Evolutionary conservation across 306 rosid genomes (phyloP).

Genomic region (Canavalia ensiformis): DNA sequence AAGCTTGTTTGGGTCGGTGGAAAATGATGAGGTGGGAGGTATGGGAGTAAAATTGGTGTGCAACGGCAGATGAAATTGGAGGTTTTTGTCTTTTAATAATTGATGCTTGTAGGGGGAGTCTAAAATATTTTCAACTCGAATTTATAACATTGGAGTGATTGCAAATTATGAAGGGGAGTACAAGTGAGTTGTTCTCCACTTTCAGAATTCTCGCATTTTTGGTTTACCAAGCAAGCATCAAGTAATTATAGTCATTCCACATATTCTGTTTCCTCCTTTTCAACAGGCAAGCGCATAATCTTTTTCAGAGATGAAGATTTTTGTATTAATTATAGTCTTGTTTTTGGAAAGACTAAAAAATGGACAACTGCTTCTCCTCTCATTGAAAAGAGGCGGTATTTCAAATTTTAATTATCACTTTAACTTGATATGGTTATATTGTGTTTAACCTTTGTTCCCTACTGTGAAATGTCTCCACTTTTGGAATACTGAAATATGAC

Average conservation of each 20-base stretch:
- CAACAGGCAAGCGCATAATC: background rate
- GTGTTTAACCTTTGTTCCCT: conserved; percentile 10
- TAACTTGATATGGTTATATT: background rate
- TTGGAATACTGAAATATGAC: conserved; percentile 40
- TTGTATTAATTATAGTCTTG: background rate
- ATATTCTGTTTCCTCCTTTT: background rate
- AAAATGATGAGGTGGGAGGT: background rate
- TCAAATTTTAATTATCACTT: conserved; percentile 7
- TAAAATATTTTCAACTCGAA: background rate
- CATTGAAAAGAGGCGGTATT: background rate
- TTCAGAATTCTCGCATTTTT: conserved; percentile 1
- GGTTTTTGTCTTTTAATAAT: background rate
- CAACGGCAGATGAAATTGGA: background rate
- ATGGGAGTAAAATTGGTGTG: background rate
- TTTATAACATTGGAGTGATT: background rate
- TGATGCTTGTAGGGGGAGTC: conserved; percentile 6
- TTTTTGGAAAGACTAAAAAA: background rate
- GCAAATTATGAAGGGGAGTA: background rate
- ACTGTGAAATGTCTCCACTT: conserved; percentile 2
- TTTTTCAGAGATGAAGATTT: background rate
- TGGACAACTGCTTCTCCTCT: background rate
- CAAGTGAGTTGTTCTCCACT: background rate
- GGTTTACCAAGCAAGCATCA: background rate
- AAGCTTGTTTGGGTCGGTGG: background rate
- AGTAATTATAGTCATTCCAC: background rate